These are phyloP conservation scores for Ilyonectria mors-panacis DNA, from an alignment of 2,329 filamentous ascomycete species.

Conservation along the genomic window DNA sequence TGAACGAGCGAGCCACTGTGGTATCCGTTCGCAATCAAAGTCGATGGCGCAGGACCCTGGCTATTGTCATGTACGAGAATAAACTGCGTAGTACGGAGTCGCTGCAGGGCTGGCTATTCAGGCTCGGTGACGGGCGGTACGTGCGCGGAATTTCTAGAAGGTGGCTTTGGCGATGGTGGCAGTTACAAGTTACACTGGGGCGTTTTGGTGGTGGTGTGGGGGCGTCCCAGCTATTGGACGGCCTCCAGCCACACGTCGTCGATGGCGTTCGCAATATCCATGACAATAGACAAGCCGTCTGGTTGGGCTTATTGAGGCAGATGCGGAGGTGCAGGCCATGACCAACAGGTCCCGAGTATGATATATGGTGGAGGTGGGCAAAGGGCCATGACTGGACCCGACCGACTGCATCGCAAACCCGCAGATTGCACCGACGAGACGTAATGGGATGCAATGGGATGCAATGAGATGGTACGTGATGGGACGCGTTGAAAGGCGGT, in stretches of 20 bases:
- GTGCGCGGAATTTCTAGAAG: constrained; percentile 41
- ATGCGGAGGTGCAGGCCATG: constrained; percentile 24
- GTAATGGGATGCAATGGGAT: constrained; percentile 21
- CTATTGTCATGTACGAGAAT: constrained; percentile 8
- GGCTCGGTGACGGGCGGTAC: constrained; percentile 28
- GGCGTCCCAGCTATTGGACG: constrained; percentile 24
- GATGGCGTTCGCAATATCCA: constrained; percentile 22
- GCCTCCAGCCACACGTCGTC: constrained; percentile 31
- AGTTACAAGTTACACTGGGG: constrained; percentile 21
- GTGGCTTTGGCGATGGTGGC: constrained; percentile 10
- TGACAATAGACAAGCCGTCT: constrained; percentile 28
- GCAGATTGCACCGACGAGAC: constrained; percentile 18
- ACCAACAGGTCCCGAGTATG: constrained; percentile 21
- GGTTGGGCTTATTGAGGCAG: constrained; percentile 23
- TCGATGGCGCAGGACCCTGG: constrained; percentile 1
- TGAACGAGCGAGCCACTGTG: constrained; percentile 29
- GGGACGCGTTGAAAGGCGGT: constrained; percentile 17
- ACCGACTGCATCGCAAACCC: constrained; percentile 21
- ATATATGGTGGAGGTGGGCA: constrained; percentile 18
- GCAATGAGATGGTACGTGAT: constrained; percentile 28
- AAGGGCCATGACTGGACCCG: constrained; percentile 9
- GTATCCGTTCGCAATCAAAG: constrained; percentile 15
- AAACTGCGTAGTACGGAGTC: constrained; percentile 5
- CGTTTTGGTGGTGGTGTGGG: constrained; percentile 15
- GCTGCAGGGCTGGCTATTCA: constrained; percentile 28